A percentile compares a stretch with the other conserved stretches of the same genome.
Evolutionary conservation across 78 protist genomes (phyloP).

Genomic region (Planoprotostelium fungivorum): DNA sequence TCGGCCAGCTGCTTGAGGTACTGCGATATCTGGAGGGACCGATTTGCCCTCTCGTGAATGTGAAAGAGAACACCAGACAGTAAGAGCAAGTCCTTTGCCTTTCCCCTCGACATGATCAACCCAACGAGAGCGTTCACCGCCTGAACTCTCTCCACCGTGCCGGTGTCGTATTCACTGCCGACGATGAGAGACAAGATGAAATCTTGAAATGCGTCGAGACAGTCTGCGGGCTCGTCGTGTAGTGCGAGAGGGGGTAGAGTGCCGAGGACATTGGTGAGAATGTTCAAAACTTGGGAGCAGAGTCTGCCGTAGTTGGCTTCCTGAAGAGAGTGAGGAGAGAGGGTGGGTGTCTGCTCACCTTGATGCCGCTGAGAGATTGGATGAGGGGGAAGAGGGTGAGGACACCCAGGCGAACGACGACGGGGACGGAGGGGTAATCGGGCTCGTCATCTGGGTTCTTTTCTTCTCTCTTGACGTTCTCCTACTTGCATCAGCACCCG

Average conservation of each 20-base stretch:
- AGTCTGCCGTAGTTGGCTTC: neutral
- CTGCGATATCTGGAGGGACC: neutral
- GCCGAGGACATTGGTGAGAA: neutral
- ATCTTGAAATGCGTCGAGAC: constrained; percentile 6
- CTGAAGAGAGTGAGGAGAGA: neutral
- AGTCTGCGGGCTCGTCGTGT: constrained; percentile 5
- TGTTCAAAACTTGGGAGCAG: neutral
- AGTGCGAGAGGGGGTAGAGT: constrained; percentile 1
- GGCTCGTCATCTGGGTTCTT: neutral
- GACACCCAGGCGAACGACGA: constrained; percentile 5
- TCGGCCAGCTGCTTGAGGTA: neutral
- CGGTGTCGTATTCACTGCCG: neutral
- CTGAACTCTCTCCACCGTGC: neutral
- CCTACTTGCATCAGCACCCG: neutral
- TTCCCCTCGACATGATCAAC: constrained; percentile 3
- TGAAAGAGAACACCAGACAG: neutral
- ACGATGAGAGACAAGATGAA: neutral
- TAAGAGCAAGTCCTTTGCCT: neutral
- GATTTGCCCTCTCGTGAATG: neutral
- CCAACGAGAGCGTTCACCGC: constrained; percentile 3
- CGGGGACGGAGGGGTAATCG: neutral
- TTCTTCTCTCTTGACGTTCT: neutral
- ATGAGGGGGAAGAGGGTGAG: constrained; percentile 1
- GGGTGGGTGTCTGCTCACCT: neutral
- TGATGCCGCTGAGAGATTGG: neutral